Evolutionary conservation across 768 basidiomycete species (phyloP).

Genomic region (Suillus lakei): DNA sequence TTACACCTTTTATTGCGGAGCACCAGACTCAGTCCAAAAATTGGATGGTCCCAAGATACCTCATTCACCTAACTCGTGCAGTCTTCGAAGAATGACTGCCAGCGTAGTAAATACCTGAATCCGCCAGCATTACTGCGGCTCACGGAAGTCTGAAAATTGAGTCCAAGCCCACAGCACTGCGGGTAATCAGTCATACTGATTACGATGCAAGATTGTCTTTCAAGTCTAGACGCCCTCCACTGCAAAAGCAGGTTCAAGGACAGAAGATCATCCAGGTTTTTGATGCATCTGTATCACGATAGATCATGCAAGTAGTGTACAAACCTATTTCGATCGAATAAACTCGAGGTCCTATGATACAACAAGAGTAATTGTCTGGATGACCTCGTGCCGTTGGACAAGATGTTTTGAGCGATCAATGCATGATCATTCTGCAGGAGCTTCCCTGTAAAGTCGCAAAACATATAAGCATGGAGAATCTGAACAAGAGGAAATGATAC

Average conservation of each 20-base stretch:
- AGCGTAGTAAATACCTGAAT: neutral
- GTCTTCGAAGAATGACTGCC: neutral
- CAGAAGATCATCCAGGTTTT: neutral
- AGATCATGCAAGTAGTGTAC: neutral
- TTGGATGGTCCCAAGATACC: neutral
- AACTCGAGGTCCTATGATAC: conserved; percentile 5
- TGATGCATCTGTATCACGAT: neutral
- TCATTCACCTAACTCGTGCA: neutral
- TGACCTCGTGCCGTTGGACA: neutral
- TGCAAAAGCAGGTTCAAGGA: conserved; percentile 4
- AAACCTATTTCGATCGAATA: neutral
- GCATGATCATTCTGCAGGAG: conserved; percentile 52
- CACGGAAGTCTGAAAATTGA: neutral
- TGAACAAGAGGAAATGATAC: conserved; percentile 40
- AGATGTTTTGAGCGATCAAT: neutral
- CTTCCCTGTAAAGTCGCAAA: conserved; percentile 68
- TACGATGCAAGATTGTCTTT: neutral
- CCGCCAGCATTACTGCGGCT: neutral
- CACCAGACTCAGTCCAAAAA: neutral
- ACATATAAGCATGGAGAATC: conserved; percentile 24
- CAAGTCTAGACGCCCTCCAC: neutral
- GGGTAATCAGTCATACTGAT: neutral
- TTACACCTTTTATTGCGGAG: neutral
- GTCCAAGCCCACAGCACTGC: neutral
- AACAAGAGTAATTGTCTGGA: neutral